Evolutionary conservation across 1,284 basidiomycete species (phyloP), one percentile per base, ranked within the genome.

Genomic region (Papiliotrema nemorosa): DNA sequence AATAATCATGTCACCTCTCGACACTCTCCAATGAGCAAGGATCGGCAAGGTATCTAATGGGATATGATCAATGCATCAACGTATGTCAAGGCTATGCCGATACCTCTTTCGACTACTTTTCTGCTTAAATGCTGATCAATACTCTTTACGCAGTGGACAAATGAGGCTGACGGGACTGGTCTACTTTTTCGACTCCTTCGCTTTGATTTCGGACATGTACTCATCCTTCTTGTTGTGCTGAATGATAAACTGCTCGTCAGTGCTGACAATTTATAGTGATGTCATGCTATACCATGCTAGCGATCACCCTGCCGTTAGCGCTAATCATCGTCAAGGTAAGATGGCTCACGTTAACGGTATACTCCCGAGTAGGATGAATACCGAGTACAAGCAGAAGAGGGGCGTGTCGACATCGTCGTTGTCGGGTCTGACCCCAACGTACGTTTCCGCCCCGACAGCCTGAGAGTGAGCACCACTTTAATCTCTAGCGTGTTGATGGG

Each of bases 381-480:
- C 55, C 10, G 66, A 59, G 53, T 68, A 68, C 5, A 66, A 44
- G 37, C 58, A 57, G 54, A 63, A 68, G 2, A 64, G 47, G 1
- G 62, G 60, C 0, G 66, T 68, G 31, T 66, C 59, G 29, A 66
- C 39, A 18, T 53, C 48, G 2, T 47, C 27, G 27, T 58, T 52
- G 27, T 66, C 49, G 0, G 66, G 64, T 3, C 53, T 26, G 5
- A 68, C 36, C 4, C 66, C 66, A 27, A 50, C 58, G 35, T 58
- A 68, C 1, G 62, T 57, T 42, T 61, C 53, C 2, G 64, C 54
- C 5, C 66, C 64, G 5, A 59, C 60, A 10, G 60, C 55, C 55
- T 60, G 37, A 5, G 44, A 29, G 34, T 7, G 14, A 34, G 39
- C 37, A 26, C 44, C 31, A 18, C 7, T 26, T 5, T 26, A 26